Conservation (phyloP, 768 basidiomycete species). For the Strobilomyces dryophilus region DNA sequence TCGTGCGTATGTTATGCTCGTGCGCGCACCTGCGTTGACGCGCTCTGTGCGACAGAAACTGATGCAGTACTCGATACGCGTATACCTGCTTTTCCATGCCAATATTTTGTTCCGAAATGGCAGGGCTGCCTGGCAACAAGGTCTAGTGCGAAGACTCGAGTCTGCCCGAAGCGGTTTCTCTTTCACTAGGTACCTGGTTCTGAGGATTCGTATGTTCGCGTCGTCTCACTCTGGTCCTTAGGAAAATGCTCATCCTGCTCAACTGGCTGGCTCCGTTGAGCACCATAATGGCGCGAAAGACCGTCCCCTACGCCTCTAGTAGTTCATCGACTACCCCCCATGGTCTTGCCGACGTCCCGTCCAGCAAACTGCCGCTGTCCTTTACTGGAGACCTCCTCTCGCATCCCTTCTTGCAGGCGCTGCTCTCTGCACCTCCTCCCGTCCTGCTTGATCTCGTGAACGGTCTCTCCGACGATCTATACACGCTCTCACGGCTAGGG, state of each 20-base stretch:
- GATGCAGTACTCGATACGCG: constrained; percentile 76
- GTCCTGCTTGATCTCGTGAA: constrained; percentile 76
- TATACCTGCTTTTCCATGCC: constrained; percentile 69
- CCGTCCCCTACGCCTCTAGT: constrained; percentile 52
- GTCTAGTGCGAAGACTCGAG: constrained; percentile 55
- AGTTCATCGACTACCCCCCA: constrained; percentile 25
- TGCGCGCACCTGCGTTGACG: neutral
- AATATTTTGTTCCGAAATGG: constrained; percentile 46
- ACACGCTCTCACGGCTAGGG: constrained; percentile 69
- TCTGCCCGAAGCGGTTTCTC: constrained; percentile 59
- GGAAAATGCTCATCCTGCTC: constrained; percentile 78
- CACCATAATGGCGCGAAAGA: constrained; percentile 64
- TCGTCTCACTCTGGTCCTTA: constrained; percentile 27
- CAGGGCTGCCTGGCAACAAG: constrained; percentile 47
- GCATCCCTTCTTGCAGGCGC: constrained; percentile 66
- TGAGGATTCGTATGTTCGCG: neutral
- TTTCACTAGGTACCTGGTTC: constrained; percentile 56
- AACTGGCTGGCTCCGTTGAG: constrained; percentile 81
- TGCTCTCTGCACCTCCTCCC: constrained; percentile 79
- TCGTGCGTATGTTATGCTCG: constrained; percentile 47
- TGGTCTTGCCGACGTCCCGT: constrained; percentile 11
- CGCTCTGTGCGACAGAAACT: constrained; percentile 55
- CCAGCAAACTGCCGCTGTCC: constrained; percentile 3
- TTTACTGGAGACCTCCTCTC: constrained; percentile 26
- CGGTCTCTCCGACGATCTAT: constrained; percentile 72